Base-by-base conservation (phyloP, 495 filamentous ascomycete species). In the Aspergillus haitiensis region DNA sequence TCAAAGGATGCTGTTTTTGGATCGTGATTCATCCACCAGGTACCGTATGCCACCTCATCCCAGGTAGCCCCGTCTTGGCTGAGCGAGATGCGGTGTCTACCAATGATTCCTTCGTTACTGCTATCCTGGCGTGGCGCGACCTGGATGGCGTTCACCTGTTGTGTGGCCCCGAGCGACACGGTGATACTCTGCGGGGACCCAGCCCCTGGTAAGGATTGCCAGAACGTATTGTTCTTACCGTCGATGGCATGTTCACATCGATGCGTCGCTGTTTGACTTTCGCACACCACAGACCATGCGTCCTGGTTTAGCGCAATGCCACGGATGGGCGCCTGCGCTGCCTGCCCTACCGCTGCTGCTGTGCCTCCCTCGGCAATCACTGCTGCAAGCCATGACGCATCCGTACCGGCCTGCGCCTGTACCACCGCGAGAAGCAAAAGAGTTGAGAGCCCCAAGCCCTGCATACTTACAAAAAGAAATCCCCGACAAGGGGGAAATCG, bases 191-290 rank as follows among this genome's bases (percentile, higher is more conserved):
- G 44, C 8, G 44, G 44, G 6, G 10, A 6, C 15, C 15, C 15
- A 6, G 44, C 5, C 7, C 1, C 44, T 15, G 15, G 6, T 1
- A 6, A 18, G n/a, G 15, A 18, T 15, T 47, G 44, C 44, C 44
- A 47, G 44, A 16, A 47, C 7, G 88, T 87, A 89, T 91, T 39
- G 84, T 86, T 47, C 89, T 93, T 70, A 78, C 81, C 27, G 79
- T 81, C 44, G 79, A 86, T 47, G 16, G 44, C 44, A 0, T 47
- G 1, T 15, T 9, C 11, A 16, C 57, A 60, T 11, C 32, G 33
- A 15, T 58, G 31, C 0, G 36, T 37, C 2, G 15, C 16, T 33
- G 51, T 12, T 6, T 52, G 15, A 39, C 47, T 52, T 21, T 21
- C 9, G 21, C 56, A 58, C 1, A 9, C 34, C 18, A 45, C 47